Conservation (phyloP, 441 rosid genomes). For the Aleurites moluccanus region DNA sequence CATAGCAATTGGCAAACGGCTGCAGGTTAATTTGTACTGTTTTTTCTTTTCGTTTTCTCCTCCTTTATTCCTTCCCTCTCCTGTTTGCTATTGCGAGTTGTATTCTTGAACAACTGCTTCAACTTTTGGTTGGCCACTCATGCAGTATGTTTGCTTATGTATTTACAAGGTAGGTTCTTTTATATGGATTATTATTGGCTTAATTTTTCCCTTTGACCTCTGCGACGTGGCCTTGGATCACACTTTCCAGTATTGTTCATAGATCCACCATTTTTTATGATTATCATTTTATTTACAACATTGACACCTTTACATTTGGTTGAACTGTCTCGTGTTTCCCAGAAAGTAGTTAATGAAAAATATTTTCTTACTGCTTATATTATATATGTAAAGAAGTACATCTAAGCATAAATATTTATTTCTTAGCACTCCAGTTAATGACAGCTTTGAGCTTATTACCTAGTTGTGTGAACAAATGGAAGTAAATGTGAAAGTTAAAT, state of each 20-base stretch:
- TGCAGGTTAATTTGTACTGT: constrained; percentile 58
- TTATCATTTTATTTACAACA: background rate
- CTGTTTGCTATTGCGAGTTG: background rate
- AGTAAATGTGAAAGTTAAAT: background rate
- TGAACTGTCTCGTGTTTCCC: background rate
- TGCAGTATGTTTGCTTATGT: constrained; percentile 1
- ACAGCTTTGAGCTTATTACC: background rate
- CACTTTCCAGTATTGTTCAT: background rate
- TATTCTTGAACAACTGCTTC: constrained; percentile 2
- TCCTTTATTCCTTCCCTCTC: background rate
- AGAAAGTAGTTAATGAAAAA: background rate
- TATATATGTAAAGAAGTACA: background rate
- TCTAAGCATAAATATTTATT: constrained; percentile 3
- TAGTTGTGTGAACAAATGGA: background rate
- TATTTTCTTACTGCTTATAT: constrained; percentile 13
- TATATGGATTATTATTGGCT: background rate
- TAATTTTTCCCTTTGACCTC: background rate
- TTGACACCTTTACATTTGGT: background rate
- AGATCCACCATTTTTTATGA: background rate
- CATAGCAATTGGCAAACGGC: constrained; percentile 88
- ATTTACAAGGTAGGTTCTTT: background rate
- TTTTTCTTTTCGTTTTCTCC: background rate
- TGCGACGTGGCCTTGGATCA: background rate
- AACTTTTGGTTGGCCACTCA: constrained; percentile 4
- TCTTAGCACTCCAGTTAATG: background rate